Evolutionary conservation across 345 rosid genomes (phyloP).

Genomic region (Atalantia buxifolia): DNA sequence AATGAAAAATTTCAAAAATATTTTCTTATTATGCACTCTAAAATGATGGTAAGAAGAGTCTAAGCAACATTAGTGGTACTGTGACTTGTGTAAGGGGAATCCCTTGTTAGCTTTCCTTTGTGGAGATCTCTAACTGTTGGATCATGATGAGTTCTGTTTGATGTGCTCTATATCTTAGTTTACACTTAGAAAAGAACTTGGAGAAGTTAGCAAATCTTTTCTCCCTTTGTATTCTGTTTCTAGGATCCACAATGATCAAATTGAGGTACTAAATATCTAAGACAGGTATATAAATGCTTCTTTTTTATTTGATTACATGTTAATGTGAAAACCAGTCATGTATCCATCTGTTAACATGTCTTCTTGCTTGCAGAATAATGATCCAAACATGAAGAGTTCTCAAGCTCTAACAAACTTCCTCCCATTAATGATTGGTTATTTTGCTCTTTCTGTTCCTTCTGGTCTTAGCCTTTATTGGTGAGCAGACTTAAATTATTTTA

Average conservation of each 20-base stretch:
- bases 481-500: constrained; percentile 26
- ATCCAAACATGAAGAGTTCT: constrained; percentile 86
- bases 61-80: neutral
- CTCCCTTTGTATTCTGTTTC: neutral
- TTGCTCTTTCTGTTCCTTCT: constrained; percentile 96
- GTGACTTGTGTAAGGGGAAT: neutral
- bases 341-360: neutral
- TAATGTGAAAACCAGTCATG: neutral
- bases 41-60: neutral
- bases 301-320: neutral
- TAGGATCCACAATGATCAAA: neutral
- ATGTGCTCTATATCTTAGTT: neutral
- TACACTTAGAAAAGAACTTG: neutral
- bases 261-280: neutral
- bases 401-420: constrained; percentile 80
- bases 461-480: constrained; percentile 98
- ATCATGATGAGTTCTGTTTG: neutral
- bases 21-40: neutral
- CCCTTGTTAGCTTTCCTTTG: neutral
- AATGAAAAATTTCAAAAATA: neutral
- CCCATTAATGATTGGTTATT: constrained; percentile 90
- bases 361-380: constrained; percentile 52
- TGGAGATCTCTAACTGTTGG: neutral
- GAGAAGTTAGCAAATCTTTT: neutral
- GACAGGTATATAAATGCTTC: neutral